Evolutionary conservation across 1,139 yeast genomes (phyloP), one percentile per base, ranked within the genome.

Genomic region (Scheffersomyces quercinus): DNA sequence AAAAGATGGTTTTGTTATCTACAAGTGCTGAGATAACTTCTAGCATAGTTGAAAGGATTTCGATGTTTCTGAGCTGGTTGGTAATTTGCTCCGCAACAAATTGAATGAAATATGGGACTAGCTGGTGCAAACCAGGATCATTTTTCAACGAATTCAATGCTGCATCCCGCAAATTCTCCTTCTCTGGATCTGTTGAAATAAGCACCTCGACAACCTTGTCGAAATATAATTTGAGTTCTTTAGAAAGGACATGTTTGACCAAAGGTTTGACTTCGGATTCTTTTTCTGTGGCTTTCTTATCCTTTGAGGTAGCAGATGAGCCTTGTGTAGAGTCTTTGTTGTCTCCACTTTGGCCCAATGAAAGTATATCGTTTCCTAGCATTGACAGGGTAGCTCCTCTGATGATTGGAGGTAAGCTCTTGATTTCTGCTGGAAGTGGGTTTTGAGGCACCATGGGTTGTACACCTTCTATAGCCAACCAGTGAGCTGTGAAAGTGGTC

Each of bases 391-490:
- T 82, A 5, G 91, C 88, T 36, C 95, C 95, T 57, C 95, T 72
- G 35, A 81, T 75, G 13, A 81, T 71, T 2, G 91, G 86, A 35
- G 88, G 84, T 20, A 85, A 62, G 41, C 75, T 73, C 58, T 81
- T 82, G 44, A 86, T 82, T 54, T 86, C 95, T 35, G 83, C 76
- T 20, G 91, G 82, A 37, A 87, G 80, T 30, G 99, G 99, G 67
- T 95, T 95, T 66, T 95, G 99, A 1, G 97, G 96, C 45, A 95
- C 93, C 41, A 95, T 86, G 1, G 99, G 99, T 61, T 95, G 99
- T 3, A 95, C 97, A 42, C 99, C 99, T 67, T 95, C 99, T 46
- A 95, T 88, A 0, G 99, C 98, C 35, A 95, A 75, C 99, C 99
- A 95, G 64, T 95, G 99, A 2, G 98, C 97, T 0, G 98, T 89